Evolutionary conservation across 2,329 filamentous ascomycete species (phyloP).

Genomic region (Berkeleyomyces basicola): DNA sequence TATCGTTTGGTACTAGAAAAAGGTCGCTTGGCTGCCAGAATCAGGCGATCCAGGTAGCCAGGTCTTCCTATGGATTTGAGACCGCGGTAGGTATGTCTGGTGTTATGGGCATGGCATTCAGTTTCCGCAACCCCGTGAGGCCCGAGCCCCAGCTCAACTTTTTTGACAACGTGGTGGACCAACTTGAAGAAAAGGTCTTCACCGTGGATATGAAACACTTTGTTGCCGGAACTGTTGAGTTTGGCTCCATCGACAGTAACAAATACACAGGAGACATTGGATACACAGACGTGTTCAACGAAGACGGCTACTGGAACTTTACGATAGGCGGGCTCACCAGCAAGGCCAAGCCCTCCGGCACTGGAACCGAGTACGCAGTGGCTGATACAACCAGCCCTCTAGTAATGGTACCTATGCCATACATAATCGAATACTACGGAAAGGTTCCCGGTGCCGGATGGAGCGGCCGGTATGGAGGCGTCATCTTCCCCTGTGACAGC

Average conservation of each 20-base stretch:
- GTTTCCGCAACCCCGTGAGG: conserved; percentile 27
- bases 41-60: conserved; percentile 27
- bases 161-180: conserved; percentile 20
- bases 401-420: conserved; percentile 37
- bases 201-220: conserved; percentile 50
- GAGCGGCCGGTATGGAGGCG: conserved; percentile 26
- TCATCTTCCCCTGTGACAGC: conserved; percentile 31
- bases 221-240: conserved; percentile 51
- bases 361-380: conserved; percentile 19
- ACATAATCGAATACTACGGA: conserved; percentile 33
- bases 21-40: conserved; percentile 23
- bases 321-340: conserved; percentile 32
- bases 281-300: conserved; percentile 38
- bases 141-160: conserved; percentile 28
- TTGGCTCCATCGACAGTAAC: conserved; percentile 48
- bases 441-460: conserved; percentile 28
- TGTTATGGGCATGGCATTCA: conserved; percentile 5
- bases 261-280: conserved; percentile 47
- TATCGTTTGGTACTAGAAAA: conserved; percentile 21
- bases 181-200: conserved; percentile 25
- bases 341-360: conserved; percentile 17
- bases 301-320: conserved; percentile 33
- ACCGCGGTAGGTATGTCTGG: too few relatives aligned
- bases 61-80: conserved; percentile 26
- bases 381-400: conserved; percentile 47